phyloP scores from a whole-genome alignment of 805 yeast genomes.

The Kluyveromyces starmeri region DNA sequence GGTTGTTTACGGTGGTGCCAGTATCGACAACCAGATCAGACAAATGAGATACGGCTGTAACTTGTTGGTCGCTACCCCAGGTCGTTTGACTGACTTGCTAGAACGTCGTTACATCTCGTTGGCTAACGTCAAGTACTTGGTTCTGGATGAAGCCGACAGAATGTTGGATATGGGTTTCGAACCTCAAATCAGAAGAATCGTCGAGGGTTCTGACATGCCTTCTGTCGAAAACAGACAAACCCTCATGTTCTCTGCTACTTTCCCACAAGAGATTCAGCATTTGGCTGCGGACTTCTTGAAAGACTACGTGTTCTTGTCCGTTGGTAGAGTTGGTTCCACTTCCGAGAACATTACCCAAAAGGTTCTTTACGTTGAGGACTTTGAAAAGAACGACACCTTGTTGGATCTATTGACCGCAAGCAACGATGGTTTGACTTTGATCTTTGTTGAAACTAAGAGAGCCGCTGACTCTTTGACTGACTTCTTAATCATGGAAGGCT shows the following conservation, averaged over 20 bases:
- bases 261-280: conserved; percentile 96
- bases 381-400: conserved; percentile 83
- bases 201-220: conserved; percentile 98
- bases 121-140: conserved; percentile 83
- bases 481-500: conserved; percentile 76
- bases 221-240: conserved; percentile 87
- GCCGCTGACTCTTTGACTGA: conserved; percentile 96
- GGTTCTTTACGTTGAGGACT: conserved; percentile 83
- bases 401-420: conserved; percentile 78
- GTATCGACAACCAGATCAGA: conserved; percentile 77
- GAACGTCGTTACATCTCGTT: conserved; percentile 93
- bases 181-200: conserved; percentile 98
- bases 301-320: conserved; percentile 91
- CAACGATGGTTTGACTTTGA: conserved; percentile 78
- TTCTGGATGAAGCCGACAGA: conserved; percentile 98
- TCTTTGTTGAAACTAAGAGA: conserved; percentile 97
- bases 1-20: conserved; percentile 98
- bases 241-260: conserved; percentile 96
- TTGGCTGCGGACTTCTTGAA: conserved; percentile 95
- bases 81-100: conserved; percentile 91
- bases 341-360: conserved; percentile 97
- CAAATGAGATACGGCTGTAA: conserved; percentile 92
- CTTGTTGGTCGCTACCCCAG: conserved; percentile 96
- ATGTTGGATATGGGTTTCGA: conserved; percentile 99
- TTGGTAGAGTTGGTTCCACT: conserved; percentile 98